A percentile compares a stretch with the other conserved stretches of the same genome.
Conservation (phyloP, 441 rosid species). For the Manihot esculenta region DNA sequence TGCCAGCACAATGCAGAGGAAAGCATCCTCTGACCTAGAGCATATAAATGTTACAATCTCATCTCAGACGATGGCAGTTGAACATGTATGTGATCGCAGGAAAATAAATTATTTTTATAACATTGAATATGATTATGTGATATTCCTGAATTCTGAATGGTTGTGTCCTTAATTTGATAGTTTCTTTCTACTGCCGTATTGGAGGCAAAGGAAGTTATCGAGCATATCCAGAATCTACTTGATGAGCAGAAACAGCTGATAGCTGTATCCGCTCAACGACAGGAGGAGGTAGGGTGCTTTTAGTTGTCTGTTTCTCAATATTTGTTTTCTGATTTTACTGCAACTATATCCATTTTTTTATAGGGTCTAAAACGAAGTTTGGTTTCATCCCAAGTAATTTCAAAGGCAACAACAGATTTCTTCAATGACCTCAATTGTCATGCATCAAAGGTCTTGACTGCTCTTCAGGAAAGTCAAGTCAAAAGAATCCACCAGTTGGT, state of each 20-base stretch:
- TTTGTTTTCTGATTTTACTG: background rate
- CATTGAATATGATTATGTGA: background rate
- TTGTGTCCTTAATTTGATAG: slow-evolving; percentile 36
- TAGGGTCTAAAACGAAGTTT: slow-evolving; percentile 62
- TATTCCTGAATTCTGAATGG: slow-evolving; percentile 8
- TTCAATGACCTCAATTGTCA: slow-evolving; percentile 54
- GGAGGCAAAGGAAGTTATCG: slow-evolving; percentile 57
- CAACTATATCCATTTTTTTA: background rate
- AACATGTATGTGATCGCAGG: slow-evolving; percentile 47
- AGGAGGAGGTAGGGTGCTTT: slow-evolving; percentile 53
- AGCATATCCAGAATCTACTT: slow-evolving; percentile 58
- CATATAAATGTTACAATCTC: slow-evolving; percentile 40
- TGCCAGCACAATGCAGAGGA: slow-evolving; percentile 44
- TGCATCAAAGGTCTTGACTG: slow-evolving; percentile 46
- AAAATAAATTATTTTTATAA: background rate
- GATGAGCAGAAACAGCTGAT: slow-evolving; percentile 59
- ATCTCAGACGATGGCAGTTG: slow-evolving; percentile 47
- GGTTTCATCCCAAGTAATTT: slow-evolving; percentile 56
- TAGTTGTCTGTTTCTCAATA: background rate
- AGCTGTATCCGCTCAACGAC: slow-evolving; percentile 55
- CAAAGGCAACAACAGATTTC: slow-evolving; percentile 52
- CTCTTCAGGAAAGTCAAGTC: slow-evolving; percentile 51
- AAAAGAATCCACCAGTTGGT: slow-evolving; percentile 48
- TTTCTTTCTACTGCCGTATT: slow-evolving; percentile 45
- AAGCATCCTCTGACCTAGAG: slow-evolving; percentile 55